Conservation (phyloP, 345 rosid genomes). For the Carallia pectinifolia region DNA sequence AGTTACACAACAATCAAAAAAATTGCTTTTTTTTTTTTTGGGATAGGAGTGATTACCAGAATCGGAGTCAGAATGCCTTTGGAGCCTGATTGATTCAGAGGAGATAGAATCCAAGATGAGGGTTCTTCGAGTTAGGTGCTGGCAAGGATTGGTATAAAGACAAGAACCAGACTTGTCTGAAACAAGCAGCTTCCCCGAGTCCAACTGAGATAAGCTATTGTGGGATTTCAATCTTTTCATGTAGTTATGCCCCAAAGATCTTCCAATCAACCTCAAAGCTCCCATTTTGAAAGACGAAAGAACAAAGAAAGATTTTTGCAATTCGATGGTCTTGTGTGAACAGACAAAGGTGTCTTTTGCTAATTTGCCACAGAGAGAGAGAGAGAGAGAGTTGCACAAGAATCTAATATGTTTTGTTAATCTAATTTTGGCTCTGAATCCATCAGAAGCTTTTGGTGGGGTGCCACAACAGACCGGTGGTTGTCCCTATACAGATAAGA, state of each 20-base stretch:
- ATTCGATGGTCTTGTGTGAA: too few species aligned
- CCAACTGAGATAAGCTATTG: not conserved
- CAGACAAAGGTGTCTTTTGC: too few species aligned
- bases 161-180: not conserved
- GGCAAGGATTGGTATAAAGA: conserved; percentile 16
- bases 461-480: too few species aligned
- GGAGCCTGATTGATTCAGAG: conserved; percentile 63
- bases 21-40: not conserved
- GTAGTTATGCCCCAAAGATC: conserved; percentile 30
- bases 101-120: conserved; percentile 62
- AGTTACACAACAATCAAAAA: too few species aligned
- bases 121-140: conserved; percentile 45
- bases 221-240: conserved; percentile 9
- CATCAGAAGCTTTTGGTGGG: too few species aligned
- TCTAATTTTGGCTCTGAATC: too few species aligned
- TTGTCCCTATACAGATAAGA: too few species aligned
- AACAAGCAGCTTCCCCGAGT: not conserved
- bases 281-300: conserved; percentile 18
- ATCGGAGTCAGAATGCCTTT: conserved; percentile 55
- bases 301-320: too few species aligned
- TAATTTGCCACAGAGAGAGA: too few species aligned
- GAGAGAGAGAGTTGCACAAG: too few species aligned
- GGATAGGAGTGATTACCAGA: conserved; percentile 41
- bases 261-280: conserved; percentile 20
- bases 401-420: too few species aligned